Base-by-base conservation (phyloP, 768 basidiomycete genomes). In the Amanita brunnescens region DNA sequence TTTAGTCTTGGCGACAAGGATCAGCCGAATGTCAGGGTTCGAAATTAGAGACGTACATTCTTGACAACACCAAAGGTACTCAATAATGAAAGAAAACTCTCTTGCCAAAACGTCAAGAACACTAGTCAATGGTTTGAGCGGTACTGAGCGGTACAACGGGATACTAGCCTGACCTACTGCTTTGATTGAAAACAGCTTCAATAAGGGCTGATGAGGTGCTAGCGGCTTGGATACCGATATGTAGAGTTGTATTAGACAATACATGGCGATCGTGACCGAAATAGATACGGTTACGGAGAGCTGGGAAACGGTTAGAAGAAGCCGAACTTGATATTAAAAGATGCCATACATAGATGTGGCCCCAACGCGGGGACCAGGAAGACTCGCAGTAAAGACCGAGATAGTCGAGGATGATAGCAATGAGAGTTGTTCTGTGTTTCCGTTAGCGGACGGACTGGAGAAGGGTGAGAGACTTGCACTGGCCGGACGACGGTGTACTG, bases 61-160 rank as follows among this genome's bases (percentile, higher is more conserved):
- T 84, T 85, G 51, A 88, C 74, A 4, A 85, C 67, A 0, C 77
- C 78, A 49, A 83, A 67, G 61, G 77, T 70, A 34, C 70, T 73
- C 10, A 88, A 72, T 13, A 79, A 52, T 3, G 78, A 76, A 12
- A 89, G 70, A 30, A 79, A 68, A 0, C 76, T 79, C 13, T 80
- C 75, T 63, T 88, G 86, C 86, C 86, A 89, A 61, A 88, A 88
- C 6, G 83, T 85, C 14, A 87, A 67, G 60, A 87, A 86, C 0
- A 87, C 83, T 78, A 16, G 1, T 18, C 29, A 46, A 50, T 6
- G 26, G 21, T 16, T 51, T 54, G 21, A 58, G 24, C 33, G 42
- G 21, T 35, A 16, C 10, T 39, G 16, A 0, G 40, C 14, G 45
- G 40, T 3, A 29, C 3, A 35, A 38, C 7, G 24, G 23, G 30